Conservation (phyloP, 495 filamentous ascomycete species). For the Recurvomyces mirabilis region DNA sequence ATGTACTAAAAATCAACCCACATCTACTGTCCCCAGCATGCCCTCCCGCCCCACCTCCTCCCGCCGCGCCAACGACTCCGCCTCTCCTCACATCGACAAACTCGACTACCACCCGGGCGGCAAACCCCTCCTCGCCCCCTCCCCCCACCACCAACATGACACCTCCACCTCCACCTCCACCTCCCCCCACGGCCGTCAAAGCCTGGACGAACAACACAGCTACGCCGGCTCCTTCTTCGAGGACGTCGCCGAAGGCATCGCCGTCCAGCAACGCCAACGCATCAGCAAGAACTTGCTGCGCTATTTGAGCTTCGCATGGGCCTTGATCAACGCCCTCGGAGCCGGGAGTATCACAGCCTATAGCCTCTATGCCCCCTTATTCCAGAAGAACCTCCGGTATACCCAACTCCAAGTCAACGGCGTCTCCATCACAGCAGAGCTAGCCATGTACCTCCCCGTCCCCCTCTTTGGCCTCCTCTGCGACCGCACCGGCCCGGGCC, state of each 20-base stretch:
- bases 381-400: conserved; percentile 74
- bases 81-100: conserved; percentile 37
- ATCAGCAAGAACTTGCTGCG: conserved; percentile 42
- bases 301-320: conserved; percentile 48
- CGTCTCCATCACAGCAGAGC: conserved; percentile 68
- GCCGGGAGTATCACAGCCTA: conserved; percentile 79
- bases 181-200: conserved; percentile 7
- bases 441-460: conserved; percentile 81
- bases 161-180: conserved; percentile 20
- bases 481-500: conserved; percentile 71
- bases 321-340: conserved; percentile 55
- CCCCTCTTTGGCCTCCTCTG: conserved; percentile 83
- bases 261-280: conserved; percentile 43
- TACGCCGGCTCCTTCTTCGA: conserved; percentile 48
- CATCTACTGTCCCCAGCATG: neutral
- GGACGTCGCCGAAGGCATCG: conserved; percentile 50
- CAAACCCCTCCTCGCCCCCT: conserved; percentile 30
- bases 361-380: conserved; percentile 80
- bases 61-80: conserved; percentile 1
- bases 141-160: conserved; percentile 27
- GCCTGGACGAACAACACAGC: conserved; percentile 25
- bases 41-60: conserved; percentile 5
- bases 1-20: neutral
- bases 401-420: conserved; percentile 84
- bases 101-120: conserved; percentile 50